Percentiles rank a stretch among this genome's conserved stretches.
These are phyloP conservation scores for Eimeria maxima DNA, from an alignment of 169 alveolate genomes.

Conservation along the genomic window DNA sequence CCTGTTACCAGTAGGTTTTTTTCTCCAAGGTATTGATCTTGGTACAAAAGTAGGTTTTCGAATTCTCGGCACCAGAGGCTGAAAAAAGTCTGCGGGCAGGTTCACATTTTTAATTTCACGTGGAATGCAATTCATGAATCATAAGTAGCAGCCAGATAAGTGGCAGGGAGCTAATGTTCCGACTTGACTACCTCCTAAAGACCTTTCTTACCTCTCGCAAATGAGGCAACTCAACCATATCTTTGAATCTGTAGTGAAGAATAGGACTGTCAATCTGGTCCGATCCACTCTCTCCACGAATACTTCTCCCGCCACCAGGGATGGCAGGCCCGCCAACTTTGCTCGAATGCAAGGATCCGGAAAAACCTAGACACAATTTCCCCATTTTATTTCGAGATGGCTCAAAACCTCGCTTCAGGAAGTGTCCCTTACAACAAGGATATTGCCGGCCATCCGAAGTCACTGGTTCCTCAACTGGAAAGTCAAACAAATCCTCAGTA, in stretches of 20 bases:
- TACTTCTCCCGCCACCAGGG: conserved; percentile 23
- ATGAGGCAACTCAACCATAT: conserved; percentile 75
- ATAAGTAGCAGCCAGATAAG: neutral
- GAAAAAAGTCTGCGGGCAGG: conserved; percentile 42
- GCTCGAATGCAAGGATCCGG: neutral
- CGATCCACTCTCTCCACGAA: conserved; percentile 32
- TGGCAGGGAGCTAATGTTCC: neutral
- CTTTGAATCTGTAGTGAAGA: conserved; percentile 58
- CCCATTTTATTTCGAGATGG: neutral
- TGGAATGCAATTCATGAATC: neutral
- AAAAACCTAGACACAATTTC: neutral
- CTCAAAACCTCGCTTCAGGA: neutral
- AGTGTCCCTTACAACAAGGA: neutral
- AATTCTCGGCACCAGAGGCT: conserved; percentile 72
- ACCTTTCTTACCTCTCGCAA: conserved; percentile 45
- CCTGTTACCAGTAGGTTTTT: conserved; percentile 1
- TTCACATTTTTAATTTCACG: neutral
- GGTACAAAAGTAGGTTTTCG: conserved; percentile 56
- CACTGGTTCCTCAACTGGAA: neutral
- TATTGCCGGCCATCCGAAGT: neutral
- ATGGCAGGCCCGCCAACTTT: neutral
- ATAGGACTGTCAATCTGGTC: neutral
- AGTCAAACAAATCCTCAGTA: conserved; percentile 62
- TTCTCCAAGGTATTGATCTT: conserved; percentile 24
- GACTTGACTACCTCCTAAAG: neutral